Base-by-base conservation (phyloP, 2,329 filamentous ascomycete genomes). In the Aureobasidium mangrovei region DNA sequence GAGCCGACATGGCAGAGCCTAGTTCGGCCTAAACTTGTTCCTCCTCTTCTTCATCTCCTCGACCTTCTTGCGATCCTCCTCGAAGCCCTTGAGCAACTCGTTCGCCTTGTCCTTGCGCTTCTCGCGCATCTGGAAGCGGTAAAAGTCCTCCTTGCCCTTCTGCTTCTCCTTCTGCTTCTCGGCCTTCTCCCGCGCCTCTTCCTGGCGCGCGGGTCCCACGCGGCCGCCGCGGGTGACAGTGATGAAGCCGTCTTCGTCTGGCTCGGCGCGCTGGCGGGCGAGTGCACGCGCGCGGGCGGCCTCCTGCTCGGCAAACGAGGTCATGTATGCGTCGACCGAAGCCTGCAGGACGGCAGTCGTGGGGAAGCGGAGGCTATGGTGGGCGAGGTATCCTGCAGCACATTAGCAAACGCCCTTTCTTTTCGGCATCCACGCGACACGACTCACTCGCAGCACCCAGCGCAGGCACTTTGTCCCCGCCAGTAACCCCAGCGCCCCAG, bases 231-330 rank as follows among this genome's bases (percentile, higher is more conserved):
- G 80, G 1, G 84, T 86, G 27, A 98, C 93, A 3, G 91, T 97
- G 46, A 97, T 80, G 67, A 98, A 98, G 2, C 93, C 93, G 69
- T 98, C 93, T 65, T 89, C 91, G 68, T 98, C 93, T 0, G 91
- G 89, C 63, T 89, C 84, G 61, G 86, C 85, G 57, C 88, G 82
- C 58, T 85, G 74, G 54, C 79, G 66, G 72, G 85, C 65, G 75
- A 77, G 72, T 74, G 83, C 60, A 65, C 78, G 61, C 75, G 84
- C 70, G 76, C 84, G 71, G 69, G 82, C 76, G 79, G 86, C 72
- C 76, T 88, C 72, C 65, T 80, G 72, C 77, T 86, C 69, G 28
- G 70, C 68, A 73, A 90, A 97, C n/a, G 83, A 76, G 26, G 80
- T 79, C 78, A 97, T 95, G 74, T 90, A 97, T 35, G 84, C 82